Conservation (phyloP, 73 alveolate species). For the Effrenium voratum region DNA sequence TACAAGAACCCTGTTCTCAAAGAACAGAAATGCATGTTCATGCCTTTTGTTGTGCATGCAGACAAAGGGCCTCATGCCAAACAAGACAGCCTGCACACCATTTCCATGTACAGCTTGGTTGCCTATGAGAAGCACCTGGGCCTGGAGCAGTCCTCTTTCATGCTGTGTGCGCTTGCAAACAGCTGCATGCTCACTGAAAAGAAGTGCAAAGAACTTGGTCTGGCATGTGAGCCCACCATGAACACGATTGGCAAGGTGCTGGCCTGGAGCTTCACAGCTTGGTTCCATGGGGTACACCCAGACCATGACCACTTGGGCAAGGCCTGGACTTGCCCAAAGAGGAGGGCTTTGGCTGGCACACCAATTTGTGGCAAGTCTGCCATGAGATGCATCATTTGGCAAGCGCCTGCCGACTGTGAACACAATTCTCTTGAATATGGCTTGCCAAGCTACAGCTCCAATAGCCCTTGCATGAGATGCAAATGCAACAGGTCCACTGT, state of each 20-base stretch:
- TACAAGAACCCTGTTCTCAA: not conserved
- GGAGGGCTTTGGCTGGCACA: not conserved
- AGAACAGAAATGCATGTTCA: not conserved
- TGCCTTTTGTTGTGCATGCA: not conserved
- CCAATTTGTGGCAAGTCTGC: not conserved
- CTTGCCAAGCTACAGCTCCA: not conserved
- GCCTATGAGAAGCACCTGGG: not conserved
- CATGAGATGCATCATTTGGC: not conserved
- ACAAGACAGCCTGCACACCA: not conserved
- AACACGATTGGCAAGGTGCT: not conserved
- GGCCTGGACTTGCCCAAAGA: too few species aligned
- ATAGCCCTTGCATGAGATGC: conserved; percentile 28
- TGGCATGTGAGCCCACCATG: not conserved
- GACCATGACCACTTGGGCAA: not conserved
- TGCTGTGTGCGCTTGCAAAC: not conserved
- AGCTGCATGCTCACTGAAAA: not conserved
- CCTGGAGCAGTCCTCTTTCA: not conserved
- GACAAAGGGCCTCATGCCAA: conserved; percentile 45
- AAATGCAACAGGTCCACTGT: not conserved
- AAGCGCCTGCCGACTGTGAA: conserved; percentile 27
- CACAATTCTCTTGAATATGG: not conserved
- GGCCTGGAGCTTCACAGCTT: not conserved
- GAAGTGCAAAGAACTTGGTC: not conserved
- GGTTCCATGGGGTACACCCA: not conserved
- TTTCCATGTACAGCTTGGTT: not conserved